phyloP scores from a whole-genome alignment of 805 yeast species.

The Starmerella cellae region DNA sequence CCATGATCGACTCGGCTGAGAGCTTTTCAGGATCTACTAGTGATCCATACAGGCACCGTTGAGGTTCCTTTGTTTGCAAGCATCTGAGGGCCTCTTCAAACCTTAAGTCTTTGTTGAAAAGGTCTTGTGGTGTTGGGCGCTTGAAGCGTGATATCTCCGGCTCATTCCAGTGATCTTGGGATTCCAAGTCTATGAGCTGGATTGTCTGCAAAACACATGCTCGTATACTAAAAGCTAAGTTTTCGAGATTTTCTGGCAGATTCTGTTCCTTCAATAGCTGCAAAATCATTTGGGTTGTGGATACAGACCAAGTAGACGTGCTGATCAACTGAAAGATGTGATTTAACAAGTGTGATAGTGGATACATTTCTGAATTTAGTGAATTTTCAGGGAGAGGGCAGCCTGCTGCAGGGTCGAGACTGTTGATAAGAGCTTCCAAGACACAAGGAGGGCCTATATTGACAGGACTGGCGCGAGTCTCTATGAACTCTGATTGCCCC shows the following conservation, averaged over 20 bases:
- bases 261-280: slow-evolving; percentile 33
- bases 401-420: not conserved
- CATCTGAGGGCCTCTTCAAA: slow-evolving; percentile 63
- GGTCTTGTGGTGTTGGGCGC: slow-evolving; percentile 25
- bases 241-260: not conserved
- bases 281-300: not conserved
- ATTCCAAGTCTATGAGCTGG: not conserved
- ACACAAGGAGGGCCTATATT: not conserved
- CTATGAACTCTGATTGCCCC: not conserved
- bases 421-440: not conserved
- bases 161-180: not conserved
- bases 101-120: slow-evolving; percentile 67
- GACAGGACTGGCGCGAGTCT: not conserved
- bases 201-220: not conserved
- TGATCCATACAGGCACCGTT: slow-evolving; percentile 28
- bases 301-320: not conserved
- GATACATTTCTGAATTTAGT: not conserved
- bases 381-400: not conserved
- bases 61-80: slow-evolving; percentile 56
- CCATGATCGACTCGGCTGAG: slow-evolving; percentile 21
- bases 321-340: not conserved
- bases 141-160: not conserved
- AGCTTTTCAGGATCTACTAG: slow-evolving; percentile 29
- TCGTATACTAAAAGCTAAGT: not conserved
- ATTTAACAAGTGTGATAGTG: not conserved